phyloP scores from a whole-genome alignment of 2,329 filamentous ascomycete genomes.

The Ophiocordyceps camponoti-floridani region DNA sequence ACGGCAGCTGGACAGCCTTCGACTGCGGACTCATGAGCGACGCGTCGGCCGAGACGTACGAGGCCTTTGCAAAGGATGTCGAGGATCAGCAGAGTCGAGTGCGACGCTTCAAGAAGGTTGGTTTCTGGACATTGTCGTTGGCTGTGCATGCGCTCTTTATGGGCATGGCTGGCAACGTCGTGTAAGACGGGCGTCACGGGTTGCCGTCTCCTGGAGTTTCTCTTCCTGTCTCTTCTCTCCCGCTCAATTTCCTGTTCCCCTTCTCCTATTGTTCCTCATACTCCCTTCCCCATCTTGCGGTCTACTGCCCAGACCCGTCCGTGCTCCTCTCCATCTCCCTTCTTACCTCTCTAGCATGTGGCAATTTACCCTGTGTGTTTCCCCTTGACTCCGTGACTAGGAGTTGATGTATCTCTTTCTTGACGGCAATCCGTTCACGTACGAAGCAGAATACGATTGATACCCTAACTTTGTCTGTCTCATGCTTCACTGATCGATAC shows the following conservation, averaged over 20 bases:
- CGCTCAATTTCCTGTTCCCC: background rate
- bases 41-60: constrained; percentile 80
- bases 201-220: too few species aligned
- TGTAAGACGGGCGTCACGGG: constrained; percentile 13
- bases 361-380: too few species aligned
- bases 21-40: constrained; percentile 92
- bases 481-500: too few species aligned
- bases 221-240: background rate
- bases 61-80: constrained; percentile 83
- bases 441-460: background rate
- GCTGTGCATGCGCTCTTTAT: constrained; percentile 88
- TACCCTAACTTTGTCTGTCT: background rate
- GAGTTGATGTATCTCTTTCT: background rate
- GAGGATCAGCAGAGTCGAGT: constrained; percentile 75
- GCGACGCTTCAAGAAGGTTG: constrained; percentile 82
- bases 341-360: too few species aligned
- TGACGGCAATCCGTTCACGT: background rate
- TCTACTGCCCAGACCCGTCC: too few species aligned
- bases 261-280: background rate
- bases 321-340: too few species aligned
- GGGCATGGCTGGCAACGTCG: constrained; percentile 73
- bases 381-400: too few species aligned
- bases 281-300: background rate
- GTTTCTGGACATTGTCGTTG: constrained; percentile 86
- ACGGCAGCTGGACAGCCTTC: constrained; percentile 87